phyloP scores from a whole-genome alignment of 2,329 filamentous ascomycete species.

The Penicillium brevicompactum region DNA sequence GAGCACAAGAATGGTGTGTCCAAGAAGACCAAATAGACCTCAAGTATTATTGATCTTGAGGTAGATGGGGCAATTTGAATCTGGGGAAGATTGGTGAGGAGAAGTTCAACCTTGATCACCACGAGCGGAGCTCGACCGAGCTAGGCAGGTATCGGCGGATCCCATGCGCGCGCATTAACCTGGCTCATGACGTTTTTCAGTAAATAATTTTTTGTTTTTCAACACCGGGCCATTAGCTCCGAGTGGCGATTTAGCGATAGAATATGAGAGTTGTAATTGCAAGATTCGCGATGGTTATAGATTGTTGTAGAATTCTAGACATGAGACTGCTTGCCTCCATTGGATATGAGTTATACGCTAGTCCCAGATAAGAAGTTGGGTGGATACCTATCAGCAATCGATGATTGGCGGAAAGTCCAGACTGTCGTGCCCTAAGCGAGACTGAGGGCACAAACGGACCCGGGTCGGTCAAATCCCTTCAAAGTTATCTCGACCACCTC shows the following conservation, averaged over 20 bases:
- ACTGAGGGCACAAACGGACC: constrained; percentile 42
- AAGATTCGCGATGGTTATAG: neutral
- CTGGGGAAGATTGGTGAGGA: constrained; percentile 1
- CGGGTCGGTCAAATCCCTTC: constrained; percentile 33
- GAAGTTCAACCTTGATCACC: constrained; percentile 20
- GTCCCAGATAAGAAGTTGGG: neutral
- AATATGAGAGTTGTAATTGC: constrained; percentile 9
- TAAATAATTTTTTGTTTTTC: constrained; percentile 10
- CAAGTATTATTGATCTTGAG: too few relatives aligned
- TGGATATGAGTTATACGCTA: neutral
- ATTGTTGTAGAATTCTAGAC: neutral
- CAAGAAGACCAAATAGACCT: constrained; percentile 29
- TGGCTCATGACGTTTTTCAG: constrained; percentile 10
- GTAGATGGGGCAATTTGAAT: neutral
- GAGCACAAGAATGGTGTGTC: constrained; percentile 25
- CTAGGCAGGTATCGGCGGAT: constrained; percentile 5
- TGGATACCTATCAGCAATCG: neutral
- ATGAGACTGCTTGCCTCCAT: constrained; percentile 6
- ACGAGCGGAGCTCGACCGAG: constrained; percentile 6
- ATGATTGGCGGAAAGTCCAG: constrained; percentile 20
- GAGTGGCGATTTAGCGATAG: constrained; percentile 10
- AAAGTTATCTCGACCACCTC: constrained; percentile 37
- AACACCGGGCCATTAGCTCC: neutral
- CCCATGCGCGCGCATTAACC: constrained; percentile 1
- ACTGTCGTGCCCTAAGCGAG: constrained; percentile 19